A percentile compares a stretch with the other conserved stretches of the same genome.
phyloP scores from a whole-genome alignment of 2,329 filamentous ascomycete species.

The Ophiostoma triangulosporum region DNA sequence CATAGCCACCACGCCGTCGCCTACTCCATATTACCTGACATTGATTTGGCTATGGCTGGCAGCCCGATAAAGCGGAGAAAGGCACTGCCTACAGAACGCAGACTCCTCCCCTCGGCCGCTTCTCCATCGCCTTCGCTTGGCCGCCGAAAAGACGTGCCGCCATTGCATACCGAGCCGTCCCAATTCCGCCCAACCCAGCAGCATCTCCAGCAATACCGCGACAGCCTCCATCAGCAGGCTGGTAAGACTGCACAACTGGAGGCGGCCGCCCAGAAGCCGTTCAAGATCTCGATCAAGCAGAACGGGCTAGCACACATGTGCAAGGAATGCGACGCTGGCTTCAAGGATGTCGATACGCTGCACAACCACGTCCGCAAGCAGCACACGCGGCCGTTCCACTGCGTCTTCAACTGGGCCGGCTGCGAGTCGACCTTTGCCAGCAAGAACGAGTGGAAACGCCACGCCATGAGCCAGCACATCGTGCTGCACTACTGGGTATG shows the following conservation, averaged over 20 bases:
- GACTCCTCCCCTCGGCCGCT: conserved; percentile 8
- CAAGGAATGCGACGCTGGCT: conserved; percentile 25
- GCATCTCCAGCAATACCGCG: neutral
- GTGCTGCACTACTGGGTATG: conserved; percentile 67
- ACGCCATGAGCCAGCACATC: conserved; percentile 71
- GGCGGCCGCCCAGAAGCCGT: conserved; percentile 11
- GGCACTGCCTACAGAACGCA: conserved; percentile 13
- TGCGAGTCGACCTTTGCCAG: conserved; percentile 60
- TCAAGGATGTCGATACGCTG: conserved; percentile 31
- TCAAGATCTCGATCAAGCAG: conserved; percentile 15
- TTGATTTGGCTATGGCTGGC: too few species aligned
- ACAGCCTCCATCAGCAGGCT: neutral
- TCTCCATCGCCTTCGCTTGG: neutral
- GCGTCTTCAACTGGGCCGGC: conserved; percentile 66
- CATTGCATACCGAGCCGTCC: neutral
- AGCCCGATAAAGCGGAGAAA: conserved; percentile 11
- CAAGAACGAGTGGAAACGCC: conserved; percentile 95
- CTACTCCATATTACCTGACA: too few species aligned
- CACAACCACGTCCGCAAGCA: conserved; percentile 36
- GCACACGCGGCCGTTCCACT: conserved; percentile 54
- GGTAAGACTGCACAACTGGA: neutral
- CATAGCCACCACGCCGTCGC: too few species aligned
- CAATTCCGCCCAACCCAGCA: neutral
- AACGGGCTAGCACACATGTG: conserved; percentile 18
- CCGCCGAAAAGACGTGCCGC: neutral